Percentiles rank a stretch among this genome's conserved stretches.
These are phyloP conservation scores for Avicennia marina DNA, from an alignment of 257 asterid species.

Conservation along the genomic window DNA sequence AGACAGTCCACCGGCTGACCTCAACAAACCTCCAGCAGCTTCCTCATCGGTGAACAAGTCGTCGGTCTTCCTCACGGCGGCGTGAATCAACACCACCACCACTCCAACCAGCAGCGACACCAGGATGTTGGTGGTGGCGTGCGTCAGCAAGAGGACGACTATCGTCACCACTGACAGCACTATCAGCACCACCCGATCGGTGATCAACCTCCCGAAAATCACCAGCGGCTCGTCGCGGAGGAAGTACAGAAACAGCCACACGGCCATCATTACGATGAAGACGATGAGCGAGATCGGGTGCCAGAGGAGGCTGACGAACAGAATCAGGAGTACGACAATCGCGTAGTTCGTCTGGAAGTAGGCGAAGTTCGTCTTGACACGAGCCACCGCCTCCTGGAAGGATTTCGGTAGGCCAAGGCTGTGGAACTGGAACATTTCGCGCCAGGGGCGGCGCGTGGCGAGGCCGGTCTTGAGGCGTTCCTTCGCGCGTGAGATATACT, in stretches of 20 bases:
- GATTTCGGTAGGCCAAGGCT: slow-evolving; percentile 38
- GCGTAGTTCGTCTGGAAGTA: slow-evolving; percentile 85
- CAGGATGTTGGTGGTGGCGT: slow-evolving; percentile 53
- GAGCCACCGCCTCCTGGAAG: slow-evolving; percentile 38
- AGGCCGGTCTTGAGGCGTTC: slow-evolving; percentile 66
- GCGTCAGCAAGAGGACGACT: slow-evolving; percentile 50
- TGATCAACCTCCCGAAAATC: slow-evolving; percentile 48
- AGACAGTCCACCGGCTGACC: slow-evolving; percentile 22
- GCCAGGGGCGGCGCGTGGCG: slow-evolving; percentile 83
- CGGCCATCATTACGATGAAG: slow-evolving; percentile 60
- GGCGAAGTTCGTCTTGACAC: slow-evolving; percentile 44
- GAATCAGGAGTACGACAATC: slow-evolving; percentile 37
- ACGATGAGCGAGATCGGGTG: slow-evolving; percentile 85
- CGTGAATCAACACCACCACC: slow-evolving; percentile 63
- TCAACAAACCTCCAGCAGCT: slow-evolving; percentile 42
- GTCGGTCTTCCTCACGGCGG: slow-evolving; percentile 68
- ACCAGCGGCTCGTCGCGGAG: slow-evolving; percentile 77
- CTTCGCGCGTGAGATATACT: slow-evolving; percentile 78
- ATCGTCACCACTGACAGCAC: slow-evolving; percentile 48
- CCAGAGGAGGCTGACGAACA: slow-evolving; percentile 83
- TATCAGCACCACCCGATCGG: slow-evolving; percentile 55
- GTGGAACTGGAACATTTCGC: slow-evolving; percentile 51
- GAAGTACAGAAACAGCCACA: slow-evolving; percentile 77
- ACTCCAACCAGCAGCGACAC: slow-evolving; percentile 48
- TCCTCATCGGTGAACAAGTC: slow-evolving; percentile 61